Percentiles rank a stretch among this genome's conserved stretches.
Evolutionary conservation across 2,329 filamentous ascomycete species (phyloP).

Genomic region (Pyrenochaeta sp.): DNA sequence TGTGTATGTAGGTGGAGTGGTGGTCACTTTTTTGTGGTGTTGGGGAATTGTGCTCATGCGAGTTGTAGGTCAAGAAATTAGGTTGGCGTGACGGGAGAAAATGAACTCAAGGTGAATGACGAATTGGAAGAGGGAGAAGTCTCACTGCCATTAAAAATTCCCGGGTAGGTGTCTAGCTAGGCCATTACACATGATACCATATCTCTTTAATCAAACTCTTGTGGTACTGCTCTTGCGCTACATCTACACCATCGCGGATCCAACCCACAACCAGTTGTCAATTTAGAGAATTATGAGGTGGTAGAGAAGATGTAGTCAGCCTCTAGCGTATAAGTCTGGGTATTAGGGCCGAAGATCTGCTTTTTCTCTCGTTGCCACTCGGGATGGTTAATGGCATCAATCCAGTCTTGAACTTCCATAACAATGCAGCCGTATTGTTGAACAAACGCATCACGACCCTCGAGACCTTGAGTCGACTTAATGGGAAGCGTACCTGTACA

Average conservation of each 20-base stretch:
- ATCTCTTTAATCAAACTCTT: neutral
- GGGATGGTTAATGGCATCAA: constrained; percentile 91
- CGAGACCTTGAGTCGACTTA: constrained; percentile 75
- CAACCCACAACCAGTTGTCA: neutral
- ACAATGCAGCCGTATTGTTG: constrained; percentile 85
- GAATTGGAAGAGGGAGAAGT: neutral
- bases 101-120: neutral
- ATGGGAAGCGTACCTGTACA: constrained; percentile 62
- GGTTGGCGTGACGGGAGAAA: neutral
- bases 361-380: constrained; percentile 76
- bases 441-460: constrained; percentile 68
- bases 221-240: neutral
- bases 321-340: constrained; percentile 55
- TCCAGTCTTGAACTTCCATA: constrained; percentile 92
- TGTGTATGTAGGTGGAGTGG: neutral
- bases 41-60: neutral
- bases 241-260: neutral
- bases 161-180: constrained; percentile 6
- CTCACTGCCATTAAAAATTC: constrained; percentile 17
- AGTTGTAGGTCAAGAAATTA: neutral
- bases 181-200: constrained; percentile 13
- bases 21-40: neutral
- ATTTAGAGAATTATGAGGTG: constrained; percentile 10
- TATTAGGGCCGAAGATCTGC: constrained; percentile 59
- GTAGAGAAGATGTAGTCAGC: constrained; percentile 56